Percentiles rank a stretch among this genome's conserved stretches.
Conservation (phyloP, 139 green algal genomes). For the Volvox reticuliferus region DNA sequence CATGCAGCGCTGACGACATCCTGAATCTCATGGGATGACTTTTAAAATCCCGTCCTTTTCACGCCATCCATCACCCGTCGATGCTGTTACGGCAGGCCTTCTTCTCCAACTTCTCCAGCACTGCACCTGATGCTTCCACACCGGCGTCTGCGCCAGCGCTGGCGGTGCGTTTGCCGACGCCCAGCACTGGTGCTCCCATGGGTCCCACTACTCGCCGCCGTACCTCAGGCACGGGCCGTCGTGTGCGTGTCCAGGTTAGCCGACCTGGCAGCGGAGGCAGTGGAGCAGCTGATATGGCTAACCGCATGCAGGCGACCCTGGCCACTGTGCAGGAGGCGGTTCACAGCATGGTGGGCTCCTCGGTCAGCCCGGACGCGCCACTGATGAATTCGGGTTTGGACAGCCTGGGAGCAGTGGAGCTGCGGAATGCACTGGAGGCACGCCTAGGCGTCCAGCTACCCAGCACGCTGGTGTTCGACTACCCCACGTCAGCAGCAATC, state of each 20-base stretch:
- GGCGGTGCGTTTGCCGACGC: background rate
- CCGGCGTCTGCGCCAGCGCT: background rate
- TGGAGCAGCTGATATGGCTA: background rate
- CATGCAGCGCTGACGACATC: no score
- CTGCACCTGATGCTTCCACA: background rate
- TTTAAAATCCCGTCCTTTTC: no score
- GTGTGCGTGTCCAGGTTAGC: background rate
- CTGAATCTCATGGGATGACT: no score
- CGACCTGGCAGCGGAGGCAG: background rate
- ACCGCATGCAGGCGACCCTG: background rate
- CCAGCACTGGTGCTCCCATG: background rate
- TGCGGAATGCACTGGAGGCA: conserved; percentile 77
- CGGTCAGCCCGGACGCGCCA: conserved; percentile 67
- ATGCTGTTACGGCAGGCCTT: conserved; percentile 22
- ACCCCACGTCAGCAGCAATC: conserved; percentile 68
- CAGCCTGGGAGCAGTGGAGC: conserved; percentile 83
- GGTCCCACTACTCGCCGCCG: background rate
- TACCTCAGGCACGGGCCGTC: background rate
- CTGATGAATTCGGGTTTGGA: conserved; percentile 87
- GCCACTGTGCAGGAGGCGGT: background rate
- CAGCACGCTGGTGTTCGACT: conserved; percentile 81
- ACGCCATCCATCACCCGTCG: background rate
- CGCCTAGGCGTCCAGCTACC: conserved; percentile 66
- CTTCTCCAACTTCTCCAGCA: background rate
- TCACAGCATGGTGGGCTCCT: conserved; percentile 10